A percentile compares a stretch with the other conserved stretches of the same genome.
Evolutionary conservation across 371 early-diverging fungal genomes (phyloP).

Genomic region (Mortierella sp.): DNA sequence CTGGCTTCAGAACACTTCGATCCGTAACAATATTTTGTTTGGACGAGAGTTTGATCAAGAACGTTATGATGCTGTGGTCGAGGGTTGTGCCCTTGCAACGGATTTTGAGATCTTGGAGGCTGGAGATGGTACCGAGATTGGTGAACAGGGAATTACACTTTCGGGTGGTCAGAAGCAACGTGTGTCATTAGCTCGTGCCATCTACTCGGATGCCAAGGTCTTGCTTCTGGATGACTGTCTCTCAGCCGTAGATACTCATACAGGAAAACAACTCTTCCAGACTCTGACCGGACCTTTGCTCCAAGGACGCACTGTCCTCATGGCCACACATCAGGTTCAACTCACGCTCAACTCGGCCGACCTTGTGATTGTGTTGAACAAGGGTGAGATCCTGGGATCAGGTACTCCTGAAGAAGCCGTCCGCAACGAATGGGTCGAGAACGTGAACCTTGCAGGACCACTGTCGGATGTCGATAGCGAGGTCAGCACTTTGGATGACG

Average conservation of each 20-base stretch:
- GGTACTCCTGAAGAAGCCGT: slow-evolving; percentile 57
- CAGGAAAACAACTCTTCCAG: slow-evolving; percentile 83
- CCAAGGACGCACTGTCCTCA: slow-evolving; percentile 77
- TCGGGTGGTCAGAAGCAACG: slow-evolving; percentile 86
- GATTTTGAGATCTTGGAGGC: slow-evolving; percentile 84
- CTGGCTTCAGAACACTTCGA: slow-evolving; percentile 88
- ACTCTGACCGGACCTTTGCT: slow-evolving; percentile 74
- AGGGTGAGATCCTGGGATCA: slow-evolving; percentile 60
- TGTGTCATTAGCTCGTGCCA: slow-evolving; percentile 86
- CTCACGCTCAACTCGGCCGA: slow-evolving; percentile 74
- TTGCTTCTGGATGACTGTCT: slow-evolving; percentile 87
- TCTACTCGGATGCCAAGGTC: slow-evolving; percentile 77
- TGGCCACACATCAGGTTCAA: slow-evolving; percentile 90
- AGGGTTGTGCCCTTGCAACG: slow-evolving; percentile 68
- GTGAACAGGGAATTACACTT: slow-evolving; percentile 84
- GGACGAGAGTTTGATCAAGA: slow-evolving; percentile 72
- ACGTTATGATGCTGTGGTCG: slow-evolving; percentile 73
- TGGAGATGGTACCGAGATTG: slow-evolving; percentile 94
- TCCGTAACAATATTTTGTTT: slow-evolving; percentile 88
- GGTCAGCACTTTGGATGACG: slow-evolving; percentile 28
- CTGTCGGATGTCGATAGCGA: slow-evolving; percentile 24
- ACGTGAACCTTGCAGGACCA: slow-evolving; percentile 40
- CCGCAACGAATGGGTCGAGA: slow-evolving; percentile 59
- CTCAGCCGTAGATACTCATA: slow-evolving; percentile 87
- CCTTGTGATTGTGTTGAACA: slow-evolving; percentile 71